Percentiles rank a stretch among this genome's conserved stretches.
Conservation (phyloP, 148 eudicot species). For the Pouteria glomerata region DNA sequence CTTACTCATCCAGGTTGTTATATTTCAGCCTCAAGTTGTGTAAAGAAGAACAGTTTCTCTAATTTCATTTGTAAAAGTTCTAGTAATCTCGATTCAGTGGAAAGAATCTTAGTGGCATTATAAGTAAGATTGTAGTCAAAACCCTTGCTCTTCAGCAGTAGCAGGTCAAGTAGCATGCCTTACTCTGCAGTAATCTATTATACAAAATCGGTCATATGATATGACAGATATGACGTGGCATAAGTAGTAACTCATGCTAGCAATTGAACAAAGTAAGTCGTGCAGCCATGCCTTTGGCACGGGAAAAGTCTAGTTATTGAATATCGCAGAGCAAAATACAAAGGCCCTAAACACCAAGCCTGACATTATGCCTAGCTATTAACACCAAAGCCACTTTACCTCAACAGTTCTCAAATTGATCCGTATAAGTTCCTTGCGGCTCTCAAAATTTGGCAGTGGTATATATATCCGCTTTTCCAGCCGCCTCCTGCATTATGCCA, state of each 20-base stretch:
- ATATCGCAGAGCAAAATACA: not conserved
- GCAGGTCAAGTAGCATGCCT: not conserved
- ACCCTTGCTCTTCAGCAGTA: no score
- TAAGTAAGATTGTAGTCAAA: not conserved
- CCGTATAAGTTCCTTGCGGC: conserved; percentile 92
- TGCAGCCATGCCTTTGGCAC: no score
- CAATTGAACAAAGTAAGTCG: no score
- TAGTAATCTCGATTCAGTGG: not conserved
- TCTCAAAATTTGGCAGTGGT: conserved; percentile 88
- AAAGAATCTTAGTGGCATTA: not conserved
- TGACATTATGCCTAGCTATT: not conserved
- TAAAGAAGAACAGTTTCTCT: not conserved
- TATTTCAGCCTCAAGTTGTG: not conserved
- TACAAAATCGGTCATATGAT: no score
- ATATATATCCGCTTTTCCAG: conserved; percentile 96
- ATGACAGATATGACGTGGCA: no score
- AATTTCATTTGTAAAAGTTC: not conserved
- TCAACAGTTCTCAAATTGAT: conserved; percentile 92
- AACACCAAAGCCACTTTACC: conserved; percentile 31
- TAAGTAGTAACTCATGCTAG: no score
- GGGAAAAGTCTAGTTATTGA: no score
- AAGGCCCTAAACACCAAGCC: not conserved
- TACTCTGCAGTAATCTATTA: not conserved
- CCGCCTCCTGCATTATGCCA: conserved; percentile 63
- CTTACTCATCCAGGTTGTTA: not conserved